phyloP scores from a whole-genome alignment of 805 yeast species.

The Kodamaea kaohsiungensis region DNA sequence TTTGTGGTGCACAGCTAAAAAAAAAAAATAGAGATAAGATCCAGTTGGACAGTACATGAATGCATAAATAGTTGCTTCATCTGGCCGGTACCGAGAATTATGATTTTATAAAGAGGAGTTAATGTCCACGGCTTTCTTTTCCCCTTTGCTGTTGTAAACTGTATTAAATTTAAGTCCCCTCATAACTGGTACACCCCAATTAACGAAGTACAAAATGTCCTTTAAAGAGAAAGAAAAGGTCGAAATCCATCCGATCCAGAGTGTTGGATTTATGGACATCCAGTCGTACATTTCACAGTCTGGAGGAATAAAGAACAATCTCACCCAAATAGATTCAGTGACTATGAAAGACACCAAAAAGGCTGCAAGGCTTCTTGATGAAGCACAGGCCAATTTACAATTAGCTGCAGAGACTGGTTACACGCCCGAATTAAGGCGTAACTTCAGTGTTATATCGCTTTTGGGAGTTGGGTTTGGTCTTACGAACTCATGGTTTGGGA shows the following conservation, averaged over 20 bases:
- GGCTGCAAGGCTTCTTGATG: slow-evolving; percentile 14
- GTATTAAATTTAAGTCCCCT: background rate
- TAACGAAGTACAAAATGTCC: slow-evolving; percentile 13
- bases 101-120: background rate
- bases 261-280: slow-evolving; percentile 10
- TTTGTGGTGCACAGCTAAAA: background rate
- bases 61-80: background rate
- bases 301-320: background rate
- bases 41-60: background rate
- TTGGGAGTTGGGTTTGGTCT: slow-evolving; percentile 62
- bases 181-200: background rate
- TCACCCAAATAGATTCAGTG: slow-evolving; percentile 5
- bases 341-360: slow-evolving; percentile 7
- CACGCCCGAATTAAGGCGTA: slow-evolving; percentile 23
- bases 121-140: background rate
- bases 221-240: slow-evolving; percentile 5
- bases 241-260: slow-evolving; percentile 10
- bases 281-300: slow-evolving; percentile 5
- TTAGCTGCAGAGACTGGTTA: slow-evolving; percentile 33
- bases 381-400: slow-evolving; percentile 25
- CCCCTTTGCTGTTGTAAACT: background rate
- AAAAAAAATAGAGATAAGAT: background rate
- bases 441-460: slow-evolving; percentile 47
- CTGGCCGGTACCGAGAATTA: background rate
- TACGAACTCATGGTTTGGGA: slow-evolving; percentile 64